A percentile compares a stretch with the other conserved stretches of the same genome.
Conservation (phyloP, 2,329 filamentous ascomycete species). For the Penicillium digitatum region DNA sequence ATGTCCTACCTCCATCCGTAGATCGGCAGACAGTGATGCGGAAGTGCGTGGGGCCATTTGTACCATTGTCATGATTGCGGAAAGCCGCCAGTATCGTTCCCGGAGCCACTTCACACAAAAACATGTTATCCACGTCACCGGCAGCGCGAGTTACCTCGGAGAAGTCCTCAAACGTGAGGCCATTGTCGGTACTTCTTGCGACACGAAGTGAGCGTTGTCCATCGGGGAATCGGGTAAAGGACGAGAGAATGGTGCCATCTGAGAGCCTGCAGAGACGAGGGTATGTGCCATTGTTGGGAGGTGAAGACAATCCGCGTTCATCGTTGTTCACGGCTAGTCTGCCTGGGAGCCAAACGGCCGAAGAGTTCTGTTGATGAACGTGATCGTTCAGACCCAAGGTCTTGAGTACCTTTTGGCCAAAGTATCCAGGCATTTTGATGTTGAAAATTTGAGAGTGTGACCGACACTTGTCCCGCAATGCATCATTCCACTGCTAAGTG, state of each 20-base stretch:
- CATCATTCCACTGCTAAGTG: neutral
- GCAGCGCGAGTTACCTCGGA: conserved; percentile 44
- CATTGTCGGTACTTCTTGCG: conserved; percentile 46
- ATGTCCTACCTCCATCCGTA: conserved; percentile 42
- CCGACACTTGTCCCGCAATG: neutral
- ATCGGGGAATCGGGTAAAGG: conserved; percentile 43
- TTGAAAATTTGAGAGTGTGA: neutral
- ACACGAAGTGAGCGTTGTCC: conserved; percentile 41
- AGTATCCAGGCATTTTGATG: conserved; percentile 24
- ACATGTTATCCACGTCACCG: conserved; percentile 49
- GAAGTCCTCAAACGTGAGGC: conserved; percentile 39
- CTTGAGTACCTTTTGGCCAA: conserved; percentile 34
- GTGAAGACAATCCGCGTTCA: conserved; percentile 35
- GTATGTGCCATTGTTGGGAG: conserved; percentile 44
- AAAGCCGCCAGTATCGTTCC: conserved; percentile 46
- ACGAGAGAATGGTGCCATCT: conserved; percentile 47
- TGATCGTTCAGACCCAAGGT: conserved; percentile 25
- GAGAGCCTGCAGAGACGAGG: conserved; percentile 46
- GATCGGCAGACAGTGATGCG: conserved; percentile 51
- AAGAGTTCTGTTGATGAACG: neutral
- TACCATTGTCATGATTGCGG: conserved; percentile 46
- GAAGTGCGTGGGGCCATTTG: conserved; percentile 40
- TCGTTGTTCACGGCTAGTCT: conserved; percentile 27
- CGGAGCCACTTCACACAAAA: conserved; percentile 42
- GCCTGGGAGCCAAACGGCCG: conserved; percentile 7